Conservation (phyloP, 192 early-diverging fungal species). For the Backusella parvicylindrica region DNA sequence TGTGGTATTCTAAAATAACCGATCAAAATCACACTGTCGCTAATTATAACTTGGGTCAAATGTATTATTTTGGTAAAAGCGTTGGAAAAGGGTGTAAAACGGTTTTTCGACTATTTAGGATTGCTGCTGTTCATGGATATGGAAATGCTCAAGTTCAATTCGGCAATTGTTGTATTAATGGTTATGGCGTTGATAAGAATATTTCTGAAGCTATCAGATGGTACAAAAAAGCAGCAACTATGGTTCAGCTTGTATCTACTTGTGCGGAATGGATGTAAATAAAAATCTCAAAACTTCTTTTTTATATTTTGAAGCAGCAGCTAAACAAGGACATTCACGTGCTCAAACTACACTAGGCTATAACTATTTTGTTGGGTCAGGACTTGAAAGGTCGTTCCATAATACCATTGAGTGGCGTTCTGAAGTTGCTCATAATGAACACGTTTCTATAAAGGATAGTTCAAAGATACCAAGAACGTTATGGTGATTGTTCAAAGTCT, state of each 20-base stretch:
- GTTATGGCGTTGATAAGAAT: neutral
- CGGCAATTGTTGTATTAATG: neutral
- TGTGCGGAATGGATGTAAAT: neutral
- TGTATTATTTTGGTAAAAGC: neutral
- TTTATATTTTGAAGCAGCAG: neutral
- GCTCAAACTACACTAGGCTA: neutral
- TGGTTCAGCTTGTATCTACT: neutral
- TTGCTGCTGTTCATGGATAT: neutral
- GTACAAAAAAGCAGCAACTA: neutral
- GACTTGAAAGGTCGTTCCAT: neutral
- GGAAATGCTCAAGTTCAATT: neutral
- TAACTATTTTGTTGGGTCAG: neutral
- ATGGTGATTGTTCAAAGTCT: too few species aligned
- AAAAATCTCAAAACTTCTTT: neutral
- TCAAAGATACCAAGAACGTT: neutral
- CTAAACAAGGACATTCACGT: neutral
- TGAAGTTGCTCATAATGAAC: neutral
- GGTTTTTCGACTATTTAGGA: neutral
- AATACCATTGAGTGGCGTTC: neutral
- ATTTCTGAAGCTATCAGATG: neutral
- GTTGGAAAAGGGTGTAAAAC: neutral
- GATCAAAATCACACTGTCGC: too few species aligned
- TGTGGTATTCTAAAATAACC: too few species aligned
- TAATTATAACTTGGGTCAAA: neutral
- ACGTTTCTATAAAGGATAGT: neutral